phyloP scores from a whole-genome alignment of 164 flowering plant species.

The Hamamelis virginiana region DNA sequence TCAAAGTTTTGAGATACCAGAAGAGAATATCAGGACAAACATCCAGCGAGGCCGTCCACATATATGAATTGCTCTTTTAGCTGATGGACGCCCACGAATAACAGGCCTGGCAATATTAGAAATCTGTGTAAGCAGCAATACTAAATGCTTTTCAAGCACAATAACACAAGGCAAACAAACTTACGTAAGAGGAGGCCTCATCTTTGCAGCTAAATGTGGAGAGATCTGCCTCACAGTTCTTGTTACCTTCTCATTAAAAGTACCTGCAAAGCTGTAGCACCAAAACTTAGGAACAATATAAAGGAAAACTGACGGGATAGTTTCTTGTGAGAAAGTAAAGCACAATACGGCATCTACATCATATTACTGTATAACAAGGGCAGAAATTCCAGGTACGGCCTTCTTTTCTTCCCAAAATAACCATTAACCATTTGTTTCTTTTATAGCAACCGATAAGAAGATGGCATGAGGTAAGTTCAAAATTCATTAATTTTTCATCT shows the following conservation, averaged over 20 bases:
- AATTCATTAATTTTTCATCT: neutral
- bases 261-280: conserved; percentile 86
- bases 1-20: conserved; percentile 40
- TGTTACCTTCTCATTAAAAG: conserved; percentile 93
- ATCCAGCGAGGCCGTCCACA: conserved; percentile 97
- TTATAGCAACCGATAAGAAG: neutral
- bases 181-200: conserved; percentile 94
- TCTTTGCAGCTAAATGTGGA: conserved; percentile 95
- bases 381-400: neutral
- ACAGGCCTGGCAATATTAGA: conserved; percentile 65
- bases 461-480: neutral
- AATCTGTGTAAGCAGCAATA: conserved; percentile 1
- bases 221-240: conserved; percentile 90
- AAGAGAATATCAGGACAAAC: conserved; percentile 65
- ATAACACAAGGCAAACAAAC: conserved; percentile 16
- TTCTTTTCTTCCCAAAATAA: neutral
- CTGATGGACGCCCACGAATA: conserved; percentile 94
- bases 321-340: neutral
- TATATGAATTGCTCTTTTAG: conserved; percentile 76
- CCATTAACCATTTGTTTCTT: neutral
- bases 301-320: neutral
- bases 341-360: neutral
- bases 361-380: neutral
- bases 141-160: conserved; percentile 2
- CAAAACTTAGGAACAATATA: conserved; percentile 19